These are phyloP conservation scores for Chaetomium sp. DNA, from an alignment of 2,329 filamentous ascomycete species.

Conservation along the genomic window DNA sequence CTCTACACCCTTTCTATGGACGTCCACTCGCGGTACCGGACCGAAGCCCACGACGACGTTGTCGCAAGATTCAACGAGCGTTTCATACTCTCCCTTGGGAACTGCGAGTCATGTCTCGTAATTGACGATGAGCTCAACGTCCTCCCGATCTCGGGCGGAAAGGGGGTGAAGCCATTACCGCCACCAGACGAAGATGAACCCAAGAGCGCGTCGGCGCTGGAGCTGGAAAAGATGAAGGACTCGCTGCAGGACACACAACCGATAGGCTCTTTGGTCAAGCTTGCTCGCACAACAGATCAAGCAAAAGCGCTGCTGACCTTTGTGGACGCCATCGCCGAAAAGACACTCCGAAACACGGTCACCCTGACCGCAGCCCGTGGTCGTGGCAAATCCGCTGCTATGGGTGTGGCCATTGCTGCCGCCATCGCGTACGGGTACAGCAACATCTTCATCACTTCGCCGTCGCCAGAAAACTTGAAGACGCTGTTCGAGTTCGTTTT, in stretches of 20 bases:
- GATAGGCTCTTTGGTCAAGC: constrained; percentile 72
- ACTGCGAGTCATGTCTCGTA: constrained; percentile 88
- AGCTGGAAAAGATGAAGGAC: constrained; percentile 83
- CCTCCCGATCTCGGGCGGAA: constrained; percentile 90
- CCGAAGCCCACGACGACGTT: constrained; percentile 92
- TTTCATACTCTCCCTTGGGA: constrained; percentile 91
- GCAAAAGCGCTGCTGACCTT: constrained; percentile 96
- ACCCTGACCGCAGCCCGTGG: constrained; percentile 89
- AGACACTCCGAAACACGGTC: constrained; percentile 89
- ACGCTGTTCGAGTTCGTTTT: constrained; percentile 98
- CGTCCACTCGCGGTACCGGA: constrained; percentile 91
- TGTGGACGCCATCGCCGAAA: constrained; percentile 91
- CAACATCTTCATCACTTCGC: constrained; percentile 98
- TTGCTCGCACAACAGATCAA: constrained; percentile 89
- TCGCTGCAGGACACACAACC: constrained; percentile 78
- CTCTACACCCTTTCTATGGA: constrained; percentile 97
- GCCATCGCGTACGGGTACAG: constrained; percentile 95
- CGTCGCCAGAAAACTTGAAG: constrained; percentile 96
- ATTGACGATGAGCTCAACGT: constrained; percentile 98
- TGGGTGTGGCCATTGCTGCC: constrained; percentile 89
- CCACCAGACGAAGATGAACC: constrained; percentile 67
- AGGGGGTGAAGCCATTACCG: constrained; percentile 76
- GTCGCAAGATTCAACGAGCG: constrained; percentile 95
- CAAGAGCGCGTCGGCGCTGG: constrained; percentile 63
- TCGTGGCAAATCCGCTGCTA: constrained; percentile 91